phyloP scores from a whole-genome alignment of 495 filamentous ascomycete genomes.

The Chaetomium fimeti region DNA sequence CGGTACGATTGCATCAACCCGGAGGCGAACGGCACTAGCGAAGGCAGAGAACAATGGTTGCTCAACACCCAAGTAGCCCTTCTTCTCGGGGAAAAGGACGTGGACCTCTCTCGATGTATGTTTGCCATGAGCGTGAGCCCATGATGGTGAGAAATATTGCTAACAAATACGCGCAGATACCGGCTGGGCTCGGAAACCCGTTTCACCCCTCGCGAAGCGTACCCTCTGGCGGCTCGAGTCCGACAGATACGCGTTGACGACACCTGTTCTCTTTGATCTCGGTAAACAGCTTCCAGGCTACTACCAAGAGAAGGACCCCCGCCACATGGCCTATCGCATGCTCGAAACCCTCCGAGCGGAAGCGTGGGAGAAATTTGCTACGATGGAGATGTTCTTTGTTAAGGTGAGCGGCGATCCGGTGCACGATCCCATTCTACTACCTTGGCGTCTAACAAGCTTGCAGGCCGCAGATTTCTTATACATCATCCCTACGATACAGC shows the following conservation, averaged over 20 bases:
- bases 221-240: conserved; percentile 51
- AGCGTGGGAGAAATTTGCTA: conserved; percentile 50
- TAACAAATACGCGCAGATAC: conserved; percentile 51
- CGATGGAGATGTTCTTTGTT: conserved; percentile 71
- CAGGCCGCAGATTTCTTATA: conserved; percentile 73
- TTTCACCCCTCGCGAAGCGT: conserved; percentile 47
- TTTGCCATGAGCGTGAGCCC: conserved; percentile 11
- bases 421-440: background rate
- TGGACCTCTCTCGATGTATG: conserved; percentile 69
- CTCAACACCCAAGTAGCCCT: conserved; percentile 74
- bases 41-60: conserved; percentile 67
- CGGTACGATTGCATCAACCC: conserved; percentile 55
- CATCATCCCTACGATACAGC: conserved; percentile 66
- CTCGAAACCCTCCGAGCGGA: conserved; percentile 44
- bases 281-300: conserved; percentile 46
- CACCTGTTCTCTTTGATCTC: conserved; percentile 44
- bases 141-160: background rate
- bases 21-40: conserved; percentile 44
- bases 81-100: conserved; percentile 72
- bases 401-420: conserved; percentile 49
- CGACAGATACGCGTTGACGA: conserved; percentile 49
- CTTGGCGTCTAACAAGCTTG: conserved; percentile 31
- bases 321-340: conserved; percentile 38
- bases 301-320: conserved; percentile 44
- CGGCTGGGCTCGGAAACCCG: conserved; percentile 62